Conservation (phyloP, 768 basidiomycete genomes). For the Thelephora aurantiotincta region DNA sequence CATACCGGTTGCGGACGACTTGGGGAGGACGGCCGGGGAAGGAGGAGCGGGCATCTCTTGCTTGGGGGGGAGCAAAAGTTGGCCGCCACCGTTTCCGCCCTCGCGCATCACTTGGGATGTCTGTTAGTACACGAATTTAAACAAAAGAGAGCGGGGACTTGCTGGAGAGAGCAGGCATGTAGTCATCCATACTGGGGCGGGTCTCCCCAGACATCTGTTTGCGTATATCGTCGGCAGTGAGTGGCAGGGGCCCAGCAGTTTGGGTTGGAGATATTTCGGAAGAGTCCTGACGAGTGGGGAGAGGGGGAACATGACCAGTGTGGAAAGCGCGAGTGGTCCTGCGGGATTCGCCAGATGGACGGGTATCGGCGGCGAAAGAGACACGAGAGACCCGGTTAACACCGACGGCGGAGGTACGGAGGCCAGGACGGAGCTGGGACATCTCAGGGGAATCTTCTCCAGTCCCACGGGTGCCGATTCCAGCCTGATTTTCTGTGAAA, state of each 20-base stretch:
- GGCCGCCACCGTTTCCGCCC: constrained; percentile 23
- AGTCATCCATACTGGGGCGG: constrained; percentile 34
- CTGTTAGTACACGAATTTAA: not conserved
- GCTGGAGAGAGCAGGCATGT: constrained; percentile 60
- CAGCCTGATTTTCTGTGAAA: constrained; percentile 29
- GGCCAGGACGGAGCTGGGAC: constrained; percentile 38
- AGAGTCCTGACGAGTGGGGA: constrained; percentile 22
- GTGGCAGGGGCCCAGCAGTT: constrained; percentile 23
- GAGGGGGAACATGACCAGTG: constrained; percentile 24
- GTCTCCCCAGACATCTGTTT: constrained; percentile 30
- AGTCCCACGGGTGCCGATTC: constrained; percentile 22
- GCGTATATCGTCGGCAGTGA: constrained; percentile 49
- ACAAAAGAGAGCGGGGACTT: constrained; percentile 16
- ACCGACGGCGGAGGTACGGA: constrained; percentile 29
- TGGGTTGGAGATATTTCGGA: constrained; percentile 28
- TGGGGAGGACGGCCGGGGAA: constrained; percentile 11
- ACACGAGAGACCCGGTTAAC: constrained; percentile 28
- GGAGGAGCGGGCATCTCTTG: constrained; percentile 6
- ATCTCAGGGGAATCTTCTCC: constrained; percentile 14
- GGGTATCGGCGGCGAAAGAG: constrained; percentile 53
- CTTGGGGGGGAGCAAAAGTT: constrained; percentile 27
- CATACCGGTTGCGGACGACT: constrained; percentile 21
- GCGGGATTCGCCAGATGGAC: constrained; percentile 29
- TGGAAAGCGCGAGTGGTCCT: constrained; percentile 28
- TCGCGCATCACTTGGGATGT: constrained; percentile 55